A percentile compares a stretch with the other conserved stretches of the same genome.
Conservation (phyloP, 164 flowering plant genomes). For the Platanus orientalis region DNA sequence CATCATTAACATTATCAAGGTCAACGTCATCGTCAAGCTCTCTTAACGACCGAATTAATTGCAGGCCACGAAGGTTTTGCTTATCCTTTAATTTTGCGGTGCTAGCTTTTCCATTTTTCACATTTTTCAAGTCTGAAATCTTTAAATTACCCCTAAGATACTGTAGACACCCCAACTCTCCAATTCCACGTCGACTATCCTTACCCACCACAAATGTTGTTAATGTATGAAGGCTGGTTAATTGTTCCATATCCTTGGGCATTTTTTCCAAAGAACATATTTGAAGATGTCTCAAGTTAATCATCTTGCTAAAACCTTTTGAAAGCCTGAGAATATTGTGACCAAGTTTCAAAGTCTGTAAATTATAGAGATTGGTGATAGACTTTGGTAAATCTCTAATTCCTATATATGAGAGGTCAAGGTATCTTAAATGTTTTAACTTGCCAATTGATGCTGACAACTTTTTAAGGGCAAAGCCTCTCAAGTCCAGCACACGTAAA, state of each 20-base stretch:
- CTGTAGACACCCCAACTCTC: background rate
- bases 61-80: too few species aligned
- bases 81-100: too few species aligned
- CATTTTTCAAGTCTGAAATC: background rate
- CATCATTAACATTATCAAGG: too few species aligned
- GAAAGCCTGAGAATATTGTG: background rate
- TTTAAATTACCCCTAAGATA: background rate
- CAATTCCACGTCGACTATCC: background rate
- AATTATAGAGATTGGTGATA: background rate
- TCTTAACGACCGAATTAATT: too few species aligned
- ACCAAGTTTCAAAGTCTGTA: background rate
- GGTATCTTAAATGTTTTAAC: background rate
- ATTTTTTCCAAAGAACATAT: background rate
- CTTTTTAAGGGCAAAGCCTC: background rate
- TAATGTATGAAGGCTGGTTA: too few species aligned
- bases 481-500: background rate
- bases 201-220: slow-evolving; percentile 6
- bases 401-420: background rate
- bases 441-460: background rate
- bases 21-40: too few species aligned
- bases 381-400: background rate
- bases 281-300: background rate
- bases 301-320: background rate
- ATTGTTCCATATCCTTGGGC: background rate
- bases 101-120: too few species aligned